These are phyloP conservation scores for Boletus tomentosulus DNA, from an alignment of 768 basidiomycete species.

Conservation along the genomic window DNA sequence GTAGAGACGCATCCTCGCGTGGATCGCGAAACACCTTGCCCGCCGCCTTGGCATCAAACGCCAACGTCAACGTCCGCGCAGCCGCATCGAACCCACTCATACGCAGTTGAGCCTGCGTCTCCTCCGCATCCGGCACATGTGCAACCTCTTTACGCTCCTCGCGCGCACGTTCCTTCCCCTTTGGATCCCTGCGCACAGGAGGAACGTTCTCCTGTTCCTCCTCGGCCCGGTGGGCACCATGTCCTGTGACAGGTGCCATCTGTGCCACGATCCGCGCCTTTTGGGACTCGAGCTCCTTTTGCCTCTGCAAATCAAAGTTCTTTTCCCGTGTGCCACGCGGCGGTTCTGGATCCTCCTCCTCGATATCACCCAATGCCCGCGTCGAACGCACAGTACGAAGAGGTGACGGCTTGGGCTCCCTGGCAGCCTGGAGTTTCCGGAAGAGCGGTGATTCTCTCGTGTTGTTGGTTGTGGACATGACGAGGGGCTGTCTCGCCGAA, in stretches of 20 bases:
- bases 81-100: slow-evolving; percentile 67
- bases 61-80: slow-evolving; percentile 45
- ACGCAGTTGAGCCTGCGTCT: slow-evolving; percentile 24
- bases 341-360: slow-evolving; percentile 38
- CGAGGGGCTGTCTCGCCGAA: slow-evolving; percentile 82
- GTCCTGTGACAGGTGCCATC: slow-evolving; percentile 60
- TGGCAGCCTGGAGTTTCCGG: slow-evolving; percentile 55
- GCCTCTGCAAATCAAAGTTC: slow-evolving; percentile 40
- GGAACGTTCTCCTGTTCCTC: slow-evolving; percentile 35
- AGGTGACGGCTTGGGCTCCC: slow-evolving; percentile 49
- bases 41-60: slow-evolving; percentile 63
- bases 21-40: slow-evolving; percentile 70
- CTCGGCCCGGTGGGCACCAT: slow-evolving; percentile 27
- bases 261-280: slow-evolving; percentile 93
- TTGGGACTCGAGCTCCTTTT: slow-evolving; percentile 82
- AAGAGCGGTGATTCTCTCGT: slow-evolving; percentile 36
- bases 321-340: slow-evolving; percentile 39
- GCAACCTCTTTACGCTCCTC: slow-evolving; percentile 20
- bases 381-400: slow-evolving; percentile 40
- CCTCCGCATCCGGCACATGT: slow-evolving; percentile 17
- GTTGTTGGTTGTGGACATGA: slow-evolving; percentile 55
- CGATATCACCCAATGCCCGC: slow-evolving; percentile 43
- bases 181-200: slow-evolving; percentile 28
- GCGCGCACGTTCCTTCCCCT: slow-evolving; percentile 29
- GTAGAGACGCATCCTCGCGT: slow-evolving; percentile 48